Evolutionary conservation across 495 filamentous ascomycete species (phyloP).

Genomic region (Xylaria intraflava): DNA sequence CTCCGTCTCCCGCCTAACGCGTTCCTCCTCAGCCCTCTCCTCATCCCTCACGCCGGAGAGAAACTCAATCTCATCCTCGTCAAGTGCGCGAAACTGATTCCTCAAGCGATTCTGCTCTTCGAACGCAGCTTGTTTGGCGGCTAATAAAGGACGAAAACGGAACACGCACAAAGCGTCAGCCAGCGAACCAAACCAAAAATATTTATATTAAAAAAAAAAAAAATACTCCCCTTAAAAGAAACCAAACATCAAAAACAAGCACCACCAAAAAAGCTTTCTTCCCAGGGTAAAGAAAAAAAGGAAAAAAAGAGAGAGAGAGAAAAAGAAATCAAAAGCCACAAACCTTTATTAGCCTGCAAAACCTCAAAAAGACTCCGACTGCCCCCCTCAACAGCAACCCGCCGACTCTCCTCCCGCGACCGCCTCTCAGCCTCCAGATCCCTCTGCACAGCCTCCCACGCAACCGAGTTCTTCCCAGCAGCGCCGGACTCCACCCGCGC

Average conservation of each 20-base stretch:
- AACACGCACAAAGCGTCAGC: background rate
- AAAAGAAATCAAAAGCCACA: slow-evolving; percentile 5
- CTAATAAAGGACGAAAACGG: slow-evolving; percentile 36
- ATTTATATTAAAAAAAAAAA: background rate
- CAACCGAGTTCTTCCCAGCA: slow-evolving; percentile 2
- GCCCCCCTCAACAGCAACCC: slow-evolving; percentile 33
- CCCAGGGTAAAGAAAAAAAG: background rate
- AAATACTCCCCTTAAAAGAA: background rate
- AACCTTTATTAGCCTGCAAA: slow-evolving; percentile 91
- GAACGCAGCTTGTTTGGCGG: slow-evolving; percentile 93
- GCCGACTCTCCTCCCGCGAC: slow-evolving; percentile 50
- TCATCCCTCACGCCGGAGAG: slow-evolving; percentile 69
- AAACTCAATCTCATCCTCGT: slow-evolving; percentile 92
- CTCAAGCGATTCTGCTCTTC: slow-evolving; percentile 80
- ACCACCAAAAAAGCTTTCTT: background rate
- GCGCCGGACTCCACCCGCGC: background rate
- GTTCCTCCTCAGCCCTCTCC: slow-evolving; percentile 63
- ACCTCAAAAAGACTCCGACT: slow-evolving; percentile 77
- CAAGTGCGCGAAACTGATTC: slow-evolving; percentile 91
- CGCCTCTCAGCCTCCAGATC: slow-evolving; percentile 60
- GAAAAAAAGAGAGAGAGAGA: background rate
- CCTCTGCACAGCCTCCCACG: slow-evolving; percentile 68
- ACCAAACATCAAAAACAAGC: background rate
- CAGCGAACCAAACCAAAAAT: slow-evolving; percentile 19
- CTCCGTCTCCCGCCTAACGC: slow-evolving; percentile 65